Base-by-base conservation (phyloP, 2,329 filamentous ascomycete species). In the Penicillium verrucosum region DNA sequence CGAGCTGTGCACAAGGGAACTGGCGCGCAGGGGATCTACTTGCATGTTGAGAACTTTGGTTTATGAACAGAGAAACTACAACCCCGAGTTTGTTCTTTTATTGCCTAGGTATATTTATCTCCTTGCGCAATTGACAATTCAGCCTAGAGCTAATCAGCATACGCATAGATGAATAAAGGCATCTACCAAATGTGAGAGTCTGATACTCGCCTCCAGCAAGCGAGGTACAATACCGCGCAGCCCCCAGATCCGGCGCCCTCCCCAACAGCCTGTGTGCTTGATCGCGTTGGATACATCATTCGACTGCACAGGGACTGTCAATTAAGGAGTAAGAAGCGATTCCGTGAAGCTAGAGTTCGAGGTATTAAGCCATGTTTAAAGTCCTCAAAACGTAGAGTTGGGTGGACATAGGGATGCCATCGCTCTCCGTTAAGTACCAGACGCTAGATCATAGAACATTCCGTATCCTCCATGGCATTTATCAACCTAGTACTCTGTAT, bases 1-100 rank as follows among this genome's bases (percentile, higher is more conserved):
- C 76, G 85, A 30, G 85, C 84, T 4, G 84, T 88, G 42, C 85
- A 87, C 63, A 88, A 88, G 68, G 85, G 85, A 2, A 87, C 82
- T 0, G 85, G 84, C 0, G 85, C 85, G 14, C 84, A 87, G 68
- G 85, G 85, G 0, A 81, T 87, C 29, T 85, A 81, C 67, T 67
- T 86, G 32, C 82, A 85, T 70, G 80, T 80, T 0, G 85, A 87
- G 69, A 78, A 76, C 18, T 86, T 85, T 71, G 80, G 78, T 4
- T 85, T 62, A 58, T 70, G 55, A 56, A 18, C 7, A n/a, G 6
- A 16, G 11, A 27, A 44, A 29, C 12, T 5, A 8, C 5, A 14
- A 12, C 25, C 10, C 12, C 18, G 3, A 14, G 27, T 30, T 30
- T 30, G 4, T 18, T 30, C 10, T 9, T 44, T 6, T 21, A n/a